These are phyloP conservation scores for Nicotiana otophora DNA, from an alignment of 257 asterid species.

Conservation along the genomic window DNA sequence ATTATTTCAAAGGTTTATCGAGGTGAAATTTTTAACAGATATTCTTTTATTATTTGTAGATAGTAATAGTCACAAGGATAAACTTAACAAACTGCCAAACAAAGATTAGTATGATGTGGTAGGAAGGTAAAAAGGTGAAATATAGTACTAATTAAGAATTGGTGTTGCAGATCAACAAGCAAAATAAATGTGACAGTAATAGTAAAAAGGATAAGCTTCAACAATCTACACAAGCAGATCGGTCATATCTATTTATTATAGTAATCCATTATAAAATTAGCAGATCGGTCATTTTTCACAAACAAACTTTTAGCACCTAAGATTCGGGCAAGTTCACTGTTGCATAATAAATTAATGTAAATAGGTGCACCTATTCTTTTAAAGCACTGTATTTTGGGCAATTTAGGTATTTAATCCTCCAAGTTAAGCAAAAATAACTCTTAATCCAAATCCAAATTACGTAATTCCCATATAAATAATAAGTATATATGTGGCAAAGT, in stretches of 20 bases:
- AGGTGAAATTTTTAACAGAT: no score
- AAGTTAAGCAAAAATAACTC: neutral
- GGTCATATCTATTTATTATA: conserved; percentile 3
- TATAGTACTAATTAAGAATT: no score
- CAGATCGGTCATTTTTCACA: conserved; percentile 15
- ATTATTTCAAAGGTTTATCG: no score
- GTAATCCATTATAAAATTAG: conserved; percentile 11
- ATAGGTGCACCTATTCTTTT: neutral
- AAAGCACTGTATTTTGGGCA: neutral
- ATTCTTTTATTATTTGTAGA: no score
- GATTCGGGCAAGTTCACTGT: neutral
- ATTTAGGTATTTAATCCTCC: neutral
- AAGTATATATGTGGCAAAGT: neutral
- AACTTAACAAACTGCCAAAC: no score
- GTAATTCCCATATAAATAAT: neutral
- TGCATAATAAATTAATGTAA: neutral
- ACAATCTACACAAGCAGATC: neutral
- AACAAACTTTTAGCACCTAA: neutral
- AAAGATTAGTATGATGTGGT: no score
- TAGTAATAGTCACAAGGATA: no score
- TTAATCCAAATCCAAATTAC: neutral
- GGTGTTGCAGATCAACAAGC: neutral
- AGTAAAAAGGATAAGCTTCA: neutral
- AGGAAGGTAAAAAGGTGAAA: no score
- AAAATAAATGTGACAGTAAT: neutral